Evolutionary conservation across 345 rosid genomes (phyloP), one percentile per base, ranked within the genome.

Genomic region (Lepidium didymum): DNA sequence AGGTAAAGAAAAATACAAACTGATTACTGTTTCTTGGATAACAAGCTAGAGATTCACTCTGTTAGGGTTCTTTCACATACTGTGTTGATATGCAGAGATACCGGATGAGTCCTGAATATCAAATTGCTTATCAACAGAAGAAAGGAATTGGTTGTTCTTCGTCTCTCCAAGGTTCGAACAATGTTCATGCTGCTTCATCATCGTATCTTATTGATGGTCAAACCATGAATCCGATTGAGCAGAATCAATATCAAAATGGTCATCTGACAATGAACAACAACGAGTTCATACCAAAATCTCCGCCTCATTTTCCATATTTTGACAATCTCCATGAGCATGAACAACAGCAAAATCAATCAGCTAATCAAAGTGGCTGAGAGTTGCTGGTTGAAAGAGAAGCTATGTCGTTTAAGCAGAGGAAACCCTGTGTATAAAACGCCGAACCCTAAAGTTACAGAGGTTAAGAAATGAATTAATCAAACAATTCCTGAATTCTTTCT

Each of bases 1-100:
- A 72, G 76, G 76, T 64, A 62, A 33, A 37, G 3, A 2, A 16
- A 64, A 0, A 10, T 3, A 8, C 0, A n/a, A 1, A 11, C 2
- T 8, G 10, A 41, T 37, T 40, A 31, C 36, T 9, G 19, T 61
- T 47, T 35, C 35, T 63, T 49, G 47, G 15, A 1, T 27, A 49
- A 31, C 42, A 43, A 41, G 23, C 23, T 21, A 21, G 41, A 16
- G n/a, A 19, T 15, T 6, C 11, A 36, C 45, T 12, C 5, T 18
- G 16, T 63, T 25, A 43, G 23, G 56, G 45, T 27, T 51, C 27
- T 29, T 29, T 5, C 19, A 12, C 25, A 37, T 49, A 27, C 7
- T 56, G 33, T 67, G 38, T 23, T 50, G 43, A 2, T 14, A 12
- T 34, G 57, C 18, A 72, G 75, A 72, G 56, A 37, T 6, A 72